Evolutionary conservation across 2,329 filamentous ascomycete species (phyloP).

Genomic region (Talaromyces rugulosus): DNA sequence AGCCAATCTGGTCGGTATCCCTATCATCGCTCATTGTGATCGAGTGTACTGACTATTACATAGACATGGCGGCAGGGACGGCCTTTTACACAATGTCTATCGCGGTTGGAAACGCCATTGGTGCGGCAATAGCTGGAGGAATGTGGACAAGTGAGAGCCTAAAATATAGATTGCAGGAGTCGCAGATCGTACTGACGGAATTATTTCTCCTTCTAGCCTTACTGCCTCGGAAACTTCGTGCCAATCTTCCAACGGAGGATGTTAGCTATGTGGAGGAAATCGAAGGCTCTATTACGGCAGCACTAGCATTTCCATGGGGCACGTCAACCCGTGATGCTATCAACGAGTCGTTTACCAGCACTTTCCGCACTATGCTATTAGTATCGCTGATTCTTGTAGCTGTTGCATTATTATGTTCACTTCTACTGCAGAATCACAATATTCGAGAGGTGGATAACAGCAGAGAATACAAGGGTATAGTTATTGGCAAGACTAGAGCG

Average conservation of each 20-base stretch:
- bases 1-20: background rate
- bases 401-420: background rate
- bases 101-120: slow-evolving; percentile 6
- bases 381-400: slow-evolving; percentile 1
- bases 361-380: slow-evolving; percentile 7
- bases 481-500: slow-evolving; percentile 6
- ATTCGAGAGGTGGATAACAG: slow-evolving; percentile 3
- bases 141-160: slow-evolving; percentile 3
- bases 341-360: slow-evolving; percentile 6
- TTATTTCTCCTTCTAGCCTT: background rate
- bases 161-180: background rate
- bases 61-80: slow-evolving; percentile 8
- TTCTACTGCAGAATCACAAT: slow-evolving; percentile 1
- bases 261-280: background rate
- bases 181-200: background rate
- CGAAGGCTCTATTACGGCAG: slow-evolving; percentile 1
- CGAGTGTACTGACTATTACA: background rate
- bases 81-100: slow-evolving; percentile 5
- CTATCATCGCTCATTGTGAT: background rate
- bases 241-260: background rate
- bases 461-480: slow-evolving; percentile 6
- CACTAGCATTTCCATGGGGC: slow-evolving; percentile 6
- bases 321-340: slow-evolving; percentile 6
- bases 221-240: slow-evolving; percentile 7
- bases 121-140: slow-evolving; percentile 3